A percentile compares a stretch with the other conserved stretches of the same genome.
Evolutionary conservation across 495 filamentous ascomycete species (phyloP).

Genomic region (Trichoderma reesei): DNA sequence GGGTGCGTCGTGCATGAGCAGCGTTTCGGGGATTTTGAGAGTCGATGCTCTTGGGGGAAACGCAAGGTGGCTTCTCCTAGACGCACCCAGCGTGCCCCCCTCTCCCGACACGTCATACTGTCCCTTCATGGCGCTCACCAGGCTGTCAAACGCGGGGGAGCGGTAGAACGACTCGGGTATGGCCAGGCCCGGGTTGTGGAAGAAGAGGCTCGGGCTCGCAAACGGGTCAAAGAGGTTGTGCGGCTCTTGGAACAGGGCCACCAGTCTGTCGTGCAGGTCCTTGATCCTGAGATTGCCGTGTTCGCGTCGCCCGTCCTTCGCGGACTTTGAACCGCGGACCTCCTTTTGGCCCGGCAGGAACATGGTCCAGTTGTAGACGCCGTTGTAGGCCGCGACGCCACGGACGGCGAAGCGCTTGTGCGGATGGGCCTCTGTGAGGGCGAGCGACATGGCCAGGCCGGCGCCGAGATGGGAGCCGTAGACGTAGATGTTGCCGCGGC

Average conservation of each 20-base stretch:
- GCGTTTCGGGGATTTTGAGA: slow-evolving; percentile 26
- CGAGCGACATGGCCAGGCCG: slow-evolving; percentile 35
- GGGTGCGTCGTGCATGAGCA: slow-evolving; percentile 25
- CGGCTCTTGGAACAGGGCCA: slow-evolving; percentile 31
- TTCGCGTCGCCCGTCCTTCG: not conserved
- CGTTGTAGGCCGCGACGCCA: slow-evolving; percentile 39
- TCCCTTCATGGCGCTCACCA: not conserved
- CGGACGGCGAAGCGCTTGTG: slow-evolving; percentile 28
- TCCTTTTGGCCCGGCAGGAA: slow-evolving; percentile 36
- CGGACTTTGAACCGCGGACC: slow-evolving; percentile 17
- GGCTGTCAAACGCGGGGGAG: not conserved
- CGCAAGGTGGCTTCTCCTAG: slow-evolving; percentile 20
- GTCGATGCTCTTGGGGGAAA: slow-evolving; percentile 29
- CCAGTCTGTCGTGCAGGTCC: slow-evolving; percentile 20
- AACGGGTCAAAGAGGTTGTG: slow-evolving; percentile 42
- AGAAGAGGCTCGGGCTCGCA: slow-evolving; percentile 43
- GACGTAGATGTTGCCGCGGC: slow-evolving; percentile 32
- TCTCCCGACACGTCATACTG: slow-evolving; percentile 2
- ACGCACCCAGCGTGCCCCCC: slow-evolving; percentile 6
- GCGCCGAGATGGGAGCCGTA: slow-evolving; percentile 43
- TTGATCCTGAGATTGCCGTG: slow-evolving; percentile 7
- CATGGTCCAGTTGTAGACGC: slow-evolving; percentile 45
- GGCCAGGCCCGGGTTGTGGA: slow-evolving; percentile 33
- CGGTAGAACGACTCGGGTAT: slow-evolving; percentile 29
- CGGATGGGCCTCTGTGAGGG: slow-evolving; percentile 36